Conservation (phyloP, 306 rosid genomes). For the Corylus heterophylla region DNA sequence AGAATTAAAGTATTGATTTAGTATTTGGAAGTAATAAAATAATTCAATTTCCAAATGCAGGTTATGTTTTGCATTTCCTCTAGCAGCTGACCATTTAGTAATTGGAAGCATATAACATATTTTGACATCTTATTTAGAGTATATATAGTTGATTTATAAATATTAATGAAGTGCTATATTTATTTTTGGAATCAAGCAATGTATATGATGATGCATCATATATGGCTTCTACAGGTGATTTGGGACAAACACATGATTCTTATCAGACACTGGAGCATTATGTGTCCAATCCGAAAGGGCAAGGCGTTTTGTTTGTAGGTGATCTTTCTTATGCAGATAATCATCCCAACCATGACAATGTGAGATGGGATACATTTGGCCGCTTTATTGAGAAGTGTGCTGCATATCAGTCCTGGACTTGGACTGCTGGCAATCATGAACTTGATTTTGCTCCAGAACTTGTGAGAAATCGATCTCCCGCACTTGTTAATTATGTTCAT, state of each 20-base stretch:
- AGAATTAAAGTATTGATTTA: not conserved
- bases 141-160: too few species aligned
- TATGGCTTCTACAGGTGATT: slow-evolving; percentile 50
- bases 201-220: too few species aligned
- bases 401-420: slow-evolving; percentile 80
- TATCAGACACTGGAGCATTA: slow-evolving; percentile 63
- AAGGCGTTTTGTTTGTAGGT: slow-evolving; percentile 48
- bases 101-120: too few species aligned
- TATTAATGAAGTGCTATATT: not conserved
- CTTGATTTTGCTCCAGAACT: slow-evolving; percentile 39
- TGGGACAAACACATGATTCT: slow-evolving; percentile 76
- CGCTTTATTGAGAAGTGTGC: slow-evolving; percentile 61
- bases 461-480: slow-evolving; percentile 21
- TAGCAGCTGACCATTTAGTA: too few species aligned
- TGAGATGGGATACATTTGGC: slow-evolving; percentile 79
- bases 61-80: too few species aligned
- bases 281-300: slow-evolving; percentile 54
- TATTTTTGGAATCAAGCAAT: not conserved
- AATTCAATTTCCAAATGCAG: too few species aligned
- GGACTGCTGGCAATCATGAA: slow-evolving; percentile 62
- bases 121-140: too few species aligned
- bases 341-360: slow-evolving; percentile 63
- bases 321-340: slow-evolving; percentile 74
- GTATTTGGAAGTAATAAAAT: too few species aligned
- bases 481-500: too few species aligned